phyloP scores from a whole-genome alignment of 495 filamentous ascomycete species.

The Tuber calosporum region DNA sequence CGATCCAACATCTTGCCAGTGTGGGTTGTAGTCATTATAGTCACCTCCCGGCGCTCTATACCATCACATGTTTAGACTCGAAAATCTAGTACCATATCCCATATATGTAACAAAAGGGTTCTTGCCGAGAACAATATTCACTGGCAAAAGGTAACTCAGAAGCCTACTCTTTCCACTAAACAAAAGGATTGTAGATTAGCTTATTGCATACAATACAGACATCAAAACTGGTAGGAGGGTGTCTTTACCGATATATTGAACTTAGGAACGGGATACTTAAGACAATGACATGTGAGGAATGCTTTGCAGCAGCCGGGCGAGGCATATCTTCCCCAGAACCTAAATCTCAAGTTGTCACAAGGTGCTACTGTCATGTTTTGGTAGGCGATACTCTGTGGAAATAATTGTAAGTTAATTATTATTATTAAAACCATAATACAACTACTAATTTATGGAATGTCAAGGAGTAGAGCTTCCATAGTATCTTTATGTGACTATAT shows the following conservation, averaged over 20 bases:
- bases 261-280: constrained; percentile 4
- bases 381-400: background rate
- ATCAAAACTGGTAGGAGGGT: background rate
- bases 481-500: constrained; percentile 1
- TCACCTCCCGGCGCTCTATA: too few relatives aligned
- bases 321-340: background rate
- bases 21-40: too few relatives aligned
- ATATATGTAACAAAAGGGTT: too few relatives aligned
- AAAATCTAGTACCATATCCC: too few relatives aligned
- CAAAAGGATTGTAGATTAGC: background rate
- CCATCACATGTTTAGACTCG: too few relatives aligned
- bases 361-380: constrained; percentile 13
- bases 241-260: constrained; percentile 4
- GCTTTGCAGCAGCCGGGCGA: background rate
- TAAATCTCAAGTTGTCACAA: background rate
- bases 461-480: background rate
- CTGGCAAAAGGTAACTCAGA: background rate
- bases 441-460: too few relatives aligned
- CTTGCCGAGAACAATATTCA: too few relatives aligned
- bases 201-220: background rate
- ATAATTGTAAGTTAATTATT: background rate
- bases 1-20: too few relatives aligned
- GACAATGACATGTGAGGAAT: background rate
- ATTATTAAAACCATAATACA: background rate
- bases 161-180: background rate